Base-by-base conservation (phyloP, 345 rosid species). In the Brassica rapa region DNA sequence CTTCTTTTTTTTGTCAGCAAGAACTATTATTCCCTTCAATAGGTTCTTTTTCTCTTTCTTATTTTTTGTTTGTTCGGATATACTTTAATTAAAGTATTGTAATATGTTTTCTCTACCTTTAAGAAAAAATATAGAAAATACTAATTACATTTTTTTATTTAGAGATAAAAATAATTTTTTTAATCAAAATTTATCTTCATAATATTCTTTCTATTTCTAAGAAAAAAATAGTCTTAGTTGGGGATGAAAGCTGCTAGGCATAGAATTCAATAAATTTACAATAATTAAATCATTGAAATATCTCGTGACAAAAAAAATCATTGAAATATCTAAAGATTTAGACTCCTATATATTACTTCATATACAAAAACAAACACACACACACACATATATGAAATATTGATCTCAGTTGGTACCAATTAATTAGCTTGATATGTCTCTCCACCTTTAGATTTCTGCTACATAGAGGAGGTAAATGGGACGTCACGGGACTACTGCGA, bases 391-490 rank as follows among this genome's bases (percentile, higher is more conserved):
- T 3, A 53, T 24, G 6, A 8, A 65, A 64, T 30, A 16, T 29
- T 19, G 41, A 46, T 69, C 53, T 32, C 8, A 23, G 3, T 10
- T 70, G 4, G 25, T 16, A 29, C 7, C 3, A 33, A 6, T 32
- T 5, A 23, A 7, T 16, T 7, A 55, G 29, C 16, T 68, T 77
- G 12, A 53, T 68, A 12, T 23, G 8, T 10, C 14, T 49, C 56
- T 49, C 19, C 5, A 5, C 56, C 19, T 49, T n/a, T 30, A 92
- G 95, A 83, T 59, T 92, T 90, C 46, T 92, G 95, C 84, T 70
- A 71, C 61, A 83, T 85, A 30, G 91, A 92, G 80, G 95, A 92
- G 56, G 80, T 77, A 2, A 63, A 89, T 24, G 91, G 90, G 29
- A 77, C 92, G n/a, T 72, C 87, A 0, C 83, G 49, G 24, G 68